Percentiles rank a stretch among this genome's conserved stretches.
Evolutionary conservation across 768 basidiomycete species (phyloP).

Genomic region (Panellus pusillus): DNA sequence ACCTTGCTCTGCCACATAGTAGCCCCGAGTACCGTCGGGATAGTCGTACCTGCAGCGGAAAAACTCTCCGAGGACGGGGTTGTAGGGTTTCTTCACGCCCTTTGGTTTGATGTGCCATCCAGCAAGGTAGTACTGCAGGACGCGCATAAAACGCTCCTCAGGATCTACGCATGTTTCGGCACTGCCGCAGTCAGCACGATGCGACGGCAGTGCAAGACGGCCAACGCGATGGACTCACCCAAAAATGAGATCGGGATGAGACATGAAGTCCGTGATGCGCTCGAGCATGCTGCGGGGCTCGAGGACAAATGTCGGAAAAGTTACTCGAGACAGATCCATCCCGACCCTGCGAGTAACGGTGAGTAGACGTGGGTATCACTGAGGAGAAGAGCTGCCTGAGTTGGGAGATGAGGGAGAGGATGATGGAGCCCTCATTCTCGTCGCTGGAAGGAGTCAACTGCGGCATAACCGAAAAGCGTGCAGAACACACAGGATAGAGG

Average conservation of each 20-base stretch:
- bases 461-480: constrained; percentile 7
- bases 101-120: constrained; percentile 99
- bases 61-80: constrained; percentile 96
- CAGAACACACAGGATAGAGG: constrained; percentile 76
- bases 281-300: constrained; percentile 98
- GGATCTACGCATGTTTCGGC: constrained; percentile 79
- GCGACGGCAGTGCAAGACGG: constrained; percentile 3
- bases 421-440: constrained; percentile 91
- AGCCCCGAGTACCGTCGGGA: constrained; percentile 84
- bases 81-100: constrained; percentile 99
- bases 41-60: constrained; percentile 97
- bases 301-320: constrained; percentile 92
- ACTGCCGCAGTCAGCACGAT: constrained; percentile 39
- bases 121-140: constrained; percentile 93
- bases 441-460: constrained; percentile 57
- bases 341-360: constrained; percentile 61
- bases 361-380: background rate
- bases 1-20: constrained; percentile 97
- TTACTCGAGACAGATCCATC: constrained; percentile 95
- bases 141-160: constrained; percentile 88
- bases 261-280: constrained; percentile 99
- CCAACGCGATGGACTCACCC: constrained; percentile 53
- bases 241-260: constrained; percentile 96
- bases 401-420: constrained; percentile 85
- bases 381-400: constrained; percentile 54